Conservation (phyloP, 257 asterid genomes). For the Datura wrightii region DNA sequence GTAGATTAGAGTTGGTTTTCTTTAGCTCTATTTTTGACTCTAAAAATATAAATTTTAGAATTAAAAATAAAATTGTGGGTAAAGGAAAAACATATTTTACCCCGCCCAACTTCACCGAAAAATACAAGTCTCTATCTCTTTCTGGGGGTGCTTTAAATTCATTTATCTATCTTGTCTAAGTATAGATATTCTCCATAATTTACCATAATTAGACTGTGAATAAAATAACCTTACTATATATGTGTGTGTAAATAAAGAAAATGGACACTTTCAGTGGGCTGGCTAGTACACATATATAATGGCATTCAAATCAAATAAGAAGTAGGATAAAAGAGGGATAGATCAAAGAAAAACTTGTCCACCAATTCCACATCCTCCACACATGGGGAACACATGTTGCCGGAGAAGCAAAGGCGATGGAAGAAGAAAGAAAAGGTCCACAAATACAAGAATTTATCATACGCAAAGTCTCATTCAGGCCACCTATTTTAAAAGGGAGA, state of each 20-base stretch:
- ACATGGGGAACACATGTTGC: conserved; percentile 41
- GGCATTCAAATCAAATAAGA: neutral
- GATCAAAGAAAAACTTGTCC: neutral
- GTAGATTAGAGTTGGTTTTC: too few relatives aligned
- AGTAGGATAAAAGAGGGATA: neutral
- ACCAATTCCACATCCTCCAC: conserved; percentile 31
- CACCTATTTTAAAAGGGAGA: conserved; percentile 54
- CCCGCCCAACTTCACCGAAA: too few relatives aligned
- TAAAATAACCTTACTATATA: neutral
- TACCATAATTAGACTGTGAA: neutral
- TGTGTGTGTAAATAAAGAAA: neutral
- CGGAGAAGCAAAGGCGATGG: conserved; percentile 33
- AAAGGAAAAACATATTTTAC: too few relatives aligned
- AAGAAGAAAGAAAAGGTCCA: conserved; percentile 47
- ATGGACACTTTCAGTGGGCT: neutral
- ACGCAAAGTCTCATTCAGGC: conserved; percentile 51
- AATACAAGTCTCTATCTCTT: too few relatives aligned
- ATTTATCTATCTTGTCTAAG: too few relatives aligned
- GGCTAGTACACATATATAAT: neutral
- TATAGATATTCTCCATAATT: too few relatives aligned
- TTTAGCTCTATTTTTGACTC: too few relatives aligned
- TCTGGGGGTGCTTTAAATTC: too few relatives aligned
- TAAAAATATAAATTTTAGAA: too few relatives aligned
- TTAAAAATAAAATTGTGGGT: too few relatives aligned
- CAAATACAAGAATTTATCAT: conserved; percentile 50